Conservation (phyloP, 2,329 filamentous ascomycete species). For the Aspergillus eucalypticola region DNA sequence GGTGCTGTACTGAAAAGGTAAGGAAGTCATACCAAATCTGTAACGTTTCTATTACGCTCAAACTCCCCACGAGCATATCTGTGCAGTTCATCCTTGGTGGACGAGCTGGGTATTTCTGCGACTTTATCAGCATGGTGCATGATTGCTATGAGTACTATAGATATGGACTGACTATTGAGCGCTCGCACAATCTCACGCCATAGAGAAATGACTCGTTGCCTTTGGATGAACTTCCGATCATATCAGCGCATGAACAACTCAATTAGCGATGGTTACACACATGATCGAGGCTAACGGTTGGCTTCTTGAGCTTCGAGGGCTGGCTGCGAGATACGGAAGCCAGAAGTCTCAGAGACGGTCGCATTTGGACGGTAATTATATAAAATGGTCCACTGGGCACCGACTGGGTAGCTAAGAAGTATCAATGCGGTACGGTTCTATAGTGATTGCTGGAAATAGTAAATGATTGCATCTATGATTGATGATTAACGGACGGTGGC, state of each 20-base stretch:
- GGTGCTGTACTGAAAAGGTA: background rate
- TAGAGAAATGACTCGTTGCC: constrained; percentile 44
- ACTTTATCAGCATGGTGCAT: constrained; percentile 1
- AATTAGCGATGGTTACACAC: constrained; percentile 25
- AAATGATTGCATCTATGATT: background rate
- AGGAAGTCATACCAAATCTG: constrained; percentile 38
- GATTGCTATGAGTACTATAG: background rate
- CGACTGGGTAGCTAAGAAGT: background rate
- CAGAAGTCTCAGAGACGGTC: constrained; percentile 27
- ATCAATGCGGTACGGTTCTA: background rate
- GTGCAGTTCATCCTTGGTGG: constrained; percentile 43
- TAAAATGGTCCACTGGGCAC: background rate
- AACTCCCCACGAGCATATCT: constrained; percentile 49
- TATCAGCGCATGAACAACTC: constrained; percentile 10
- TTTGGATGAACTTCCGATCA: constrained; percentile 42
- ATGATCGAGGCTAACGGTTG: constrained; percentile 42
- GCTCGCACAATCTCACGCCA: constrained; percentile 47
- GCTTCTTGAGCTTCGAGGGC: constrained; percentile 38
- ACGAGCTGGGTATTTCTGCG: constrained; percentile 42
- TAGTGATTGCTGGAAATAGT: background rate
- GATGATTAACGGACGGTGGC: background rate
- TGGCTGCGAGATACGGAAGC: constrained; percentile 32
- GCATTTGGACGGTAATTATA: constrained; percentile 28
- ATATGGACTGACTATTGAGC: constrained; percentile 36
- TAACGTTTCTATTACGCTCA: constrained; percentile 44